Conservation (phyloP, 1,284 basidiomycete species). For the Rhodotorula mucilaginosa region DNA sequence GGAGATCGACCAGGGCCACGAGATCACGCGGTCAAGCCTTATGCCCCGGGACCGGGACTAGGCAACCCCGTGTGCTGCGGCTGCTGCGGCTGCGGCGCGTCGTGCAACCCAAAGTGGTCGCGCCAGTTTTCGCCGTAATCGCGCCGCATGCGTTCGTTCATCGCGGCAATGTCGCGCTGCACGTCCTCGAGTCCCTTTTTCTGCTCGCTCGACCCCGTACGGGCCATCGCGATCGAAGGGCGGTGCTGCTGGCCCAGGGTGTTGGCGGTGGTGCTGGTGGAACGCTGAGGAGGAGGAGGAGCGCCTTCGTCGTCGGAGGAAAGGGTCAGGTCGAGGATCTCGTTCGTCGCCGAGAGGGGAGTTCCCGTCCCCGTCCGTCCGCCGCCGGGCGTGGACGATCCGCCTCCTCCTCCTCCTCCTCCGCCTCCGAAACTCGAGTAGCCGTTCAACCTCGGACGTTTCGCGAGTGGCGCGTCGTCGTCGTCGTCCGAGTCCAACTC, state of each 20-base stretch:
- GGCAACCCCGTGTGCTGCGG: not conserved
- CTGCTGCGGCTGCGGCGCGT: too few species aligned
- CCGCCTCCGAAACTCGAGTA: conserved; percentile 51
- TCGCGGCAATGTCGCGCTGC: conserved; percentile 14
- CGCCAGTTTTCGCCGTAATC: conserved; percentile 8
- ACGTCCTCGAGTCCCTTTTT: conserved; percentile 15
- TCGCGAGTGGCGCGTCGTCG: conserved; percentile 57
- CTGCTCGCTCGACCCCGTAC: conserved; percentile 2
- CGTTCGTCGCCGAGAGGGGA: not conserved
- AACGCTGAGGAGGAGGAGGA: conserved; percentile 46
- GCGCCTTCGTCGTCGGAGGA: conserved; percentile 19
- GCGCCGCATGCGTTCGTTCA: conserved; percentile 15
- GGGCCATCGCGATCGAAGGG: not conserved
- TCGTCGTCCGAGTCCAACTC: not conserved
- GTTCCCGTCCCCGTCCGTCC: not conserved
- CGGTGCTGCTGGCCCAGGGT: not conserved
- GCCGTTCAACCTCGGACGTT: conserved; percentile 67
- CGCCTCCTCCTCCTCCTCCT: not conserved
- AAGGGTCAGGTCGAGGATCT: conserved; percentile 74
- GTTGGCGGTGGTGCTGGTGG: conserved; percentile 49
- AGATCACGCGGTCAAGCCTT: not conserved
- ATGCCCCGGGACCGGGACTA: not conserved
- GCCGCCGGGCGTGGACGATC: not conserved
- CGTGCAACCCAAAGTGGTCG: not conserved
- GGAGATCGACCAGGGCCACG: not conserved